Evolutionary conservation across 2,329 filamentous ascomycete species (phyloP), one percentile per base, ranked within the genome.

Genomic region (Beauveria bassiana): DNA sequence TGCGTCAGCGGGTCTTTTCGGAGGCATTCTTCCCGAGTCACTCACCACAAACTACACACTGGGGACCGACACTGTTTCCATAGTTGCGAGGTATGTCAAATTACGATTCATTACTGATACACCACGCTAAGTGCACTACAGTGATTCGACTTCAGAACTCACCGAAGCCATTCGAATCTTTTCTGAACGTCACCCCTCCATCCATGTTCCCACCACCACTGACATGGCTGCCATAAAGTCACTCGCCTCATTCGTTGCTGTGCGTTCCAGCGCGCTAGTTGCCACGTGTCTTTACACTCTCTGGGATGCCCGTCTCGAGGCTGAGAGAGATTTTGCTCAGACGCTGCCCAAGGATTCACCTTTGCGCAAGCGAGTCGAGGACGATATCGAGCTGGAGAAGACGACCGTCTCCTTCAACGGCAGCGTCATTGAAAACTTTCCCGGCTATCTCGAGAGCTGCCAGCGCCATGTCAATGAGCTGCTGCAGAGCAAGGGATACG

Each of bases 381-480:
- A 74, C 18, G 84, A 85, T 64, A 75, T 75, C 2, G 72, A 76
- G 49, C 70, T 81, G 8, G 69, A 70, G 40, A 74, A 76, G 61
- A 86, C 83, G 3, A 80, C 83, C 2, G 84, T 93, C n/a, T 88
- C 88, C 3, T 93, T 88, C 73, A 92, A 91, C 69, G 90, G 90
- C 50, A 89, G 86, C 31, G 88, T 93, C 55, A 86, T 93, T 57
- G 89, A 93, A 73, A 86, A 87, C 67, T 93, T 93, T 69, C 89
- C 90, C 0, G 77, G 78, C 8, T 93, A 91, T 71, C 77, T 82
- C 24, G 73, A 72, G 38, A 79, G 76, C 47, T 87, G 86, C 68
- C 89, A 93, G 71, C 70, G 70, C 6, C 85, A 86, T 66, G 74
- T 93, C 52, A 78, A 91, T 67, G 75, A 78, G 45, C 75, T 93